A percentile compares a stretch with the other conserved stretches of the same genome.
phyloP scores from a whole-genome alignment of 2,329 filamentous ascomycete species.

The Colletotrichum noveboracense region DNA sequence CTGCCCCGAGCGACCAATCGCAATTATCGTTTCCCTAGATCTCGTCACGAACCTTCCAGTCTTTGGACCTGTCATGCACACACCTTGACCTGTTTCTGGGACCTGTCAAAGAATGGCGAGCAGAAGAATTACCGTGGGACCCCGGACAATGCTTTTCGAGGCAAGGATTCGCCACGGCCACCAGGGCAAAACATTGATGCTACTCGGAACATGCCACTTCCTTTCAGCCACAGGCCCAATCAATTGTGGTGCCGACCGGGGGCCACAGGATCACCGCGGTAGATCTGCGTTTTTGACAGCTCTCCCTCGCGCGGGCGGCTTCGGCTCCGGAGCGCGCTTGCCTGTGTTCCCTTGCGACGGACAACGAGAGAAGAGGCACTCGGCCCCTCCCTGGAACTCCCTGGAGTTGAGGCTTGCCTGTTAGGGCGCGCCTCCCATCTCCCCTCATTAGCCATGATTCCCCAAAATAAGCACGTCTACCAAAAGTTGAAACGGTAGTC shows the following conservation, averaged over 20 bases:
- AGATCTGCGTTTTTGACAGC: constrained; percentile 23
- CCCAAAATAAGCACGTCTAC: constrained; percentile 12
- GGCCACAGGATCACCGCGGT: constrained; percentile 15
- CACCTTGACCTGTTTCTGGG: constrained; percentile 14
- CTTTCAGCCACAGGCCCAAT: constrained; percentile 17
- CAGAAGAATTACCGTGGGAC: constrained; percentile 6
- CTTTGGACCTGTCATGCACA: constrained; percentile 18
- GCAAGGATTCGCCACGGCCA: constrained; percentile 17
- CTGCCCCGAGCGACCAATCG: constrained; percentile 28
- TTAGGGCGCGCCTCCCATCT: not conserved
- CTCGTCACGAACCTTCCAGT: constrained; percentile 17
- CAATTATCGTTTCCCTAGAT: constrained; percentile 22
- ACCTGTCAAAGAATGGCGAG: constrained; percentile 19
- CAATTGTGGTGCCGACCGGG: constrained; percentile 13
- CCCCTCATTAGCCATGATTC: not conserved
- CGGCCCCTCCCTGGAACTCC: constrained; percentile 12
- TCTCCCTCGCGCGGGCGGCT: constrained; percentile 17
- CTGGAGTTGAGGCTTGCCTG: constrained; percentile 17
- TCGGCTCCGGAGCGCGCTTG: constrained; percentile 12
- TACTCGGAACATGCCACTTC: constrained; percentile 22
- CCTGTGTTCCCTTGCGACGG: not conserved
- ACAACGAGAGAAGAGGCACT: not conserved
- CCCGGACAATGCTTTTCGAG: not conserved
- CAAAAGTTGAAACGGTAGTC: constrained; percentile 20
- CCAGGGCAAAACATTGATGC: constrained; percentile 22